Evolutionary conservation across 768 basidiomycete species (phyloP).

Genomic region (Psilocybe azurescens): DNA sequence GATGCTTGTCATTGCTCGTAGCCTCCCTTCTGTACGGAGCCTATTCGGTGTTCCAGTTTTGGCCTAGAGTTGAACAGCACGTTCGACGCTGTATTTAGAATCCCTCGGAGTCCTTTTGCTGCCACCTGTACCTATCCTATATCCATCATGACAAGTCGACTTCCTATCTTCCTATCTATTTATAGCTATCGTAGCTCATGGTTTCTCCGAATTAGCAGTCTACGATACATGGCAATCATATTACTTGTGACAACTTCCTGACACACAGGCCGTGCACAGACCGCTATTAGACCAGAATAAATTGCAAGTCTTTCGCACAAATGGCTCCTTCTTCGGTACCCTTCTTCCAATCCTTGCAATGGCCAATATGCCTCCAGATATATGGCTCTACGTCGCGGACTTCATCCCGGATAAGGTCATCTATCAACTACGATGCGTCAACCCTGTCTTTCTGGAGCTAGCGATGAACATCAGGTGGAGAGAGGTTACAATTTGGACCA

Average conservation of each 20-base stretch:
- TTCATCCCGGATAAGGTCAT: conserved; percentile 23
- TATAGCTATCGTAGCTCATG: background rate
- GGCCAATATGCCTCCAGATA: conserved; percentile 22
- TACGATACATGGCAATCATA: background rate
- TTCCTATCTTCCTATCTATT: background rate
- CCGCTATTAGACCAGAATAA: background rate
- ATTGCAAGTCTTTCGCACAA: conserved; percentile 5
- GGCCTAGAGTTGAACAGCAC: background rate
- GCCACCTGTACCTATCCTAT: background rate
- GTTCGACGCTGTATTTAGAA: background rate
- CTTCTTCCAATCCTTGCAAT: conserved; percentile 4
- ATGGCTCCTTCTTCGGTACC: background rate
- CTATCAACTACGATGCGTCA: conserved; percentile 20
- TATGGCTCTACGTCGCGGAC: conserved; percentile 30
- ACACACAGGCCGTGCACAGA: background rate
- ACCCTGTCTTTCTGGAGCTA: conserved; percentile 27
- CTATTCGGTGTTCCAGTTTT: background rate
- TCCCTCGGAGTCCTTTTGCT: background rate
- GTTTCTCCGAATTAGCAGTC: background rate
- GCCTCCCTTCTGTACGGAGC: background rate
- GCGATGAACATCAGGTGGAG: conserved; percentile 25
- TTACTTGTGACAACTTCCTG: background rate
- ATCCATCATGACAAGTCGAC: background rate
- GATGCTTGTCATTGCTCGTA: background rate
- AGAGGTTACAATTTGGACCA: conserved; percentile 13